Base-by-base conservation (phyloP, 345 rosid genomes). In the Carallia brachiata region DNA sequence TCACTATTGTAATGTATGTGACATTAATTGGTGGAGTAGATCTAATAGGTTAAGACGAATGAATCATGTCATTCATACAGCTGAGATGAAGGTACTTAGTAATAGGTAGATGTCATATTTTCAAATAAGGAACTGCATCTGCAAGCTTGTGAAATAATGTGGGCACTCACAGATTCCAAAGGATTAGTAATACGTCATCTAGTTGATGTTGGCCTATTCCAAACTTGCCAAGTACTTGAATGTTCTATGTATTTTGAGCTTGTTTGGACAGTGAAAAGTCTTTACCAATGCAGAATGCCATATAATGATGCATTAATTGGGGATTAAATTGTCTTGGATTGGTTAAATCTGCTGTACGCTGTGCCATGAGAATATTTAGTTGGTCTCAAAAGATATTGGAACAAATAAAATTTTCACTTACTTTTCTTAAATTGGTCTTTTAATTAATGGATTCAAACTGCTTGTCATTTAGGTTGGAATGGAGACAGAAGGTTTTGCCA, bases 401-500 rank as follows among this genome's bases (percentile, higher is more conserved):
- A 18, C 17, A 18, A n/a, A 44, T 7, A 23, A 18, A 70, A 13
- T 13, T 53, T 36, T 27, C n/a, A 5, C 31, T n/a, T 32, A 39
- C 12, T 44, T 12, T 44, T 12, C 17, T 10, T 59, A 44, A 32
- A 3, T 16, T 36, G 30, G 19, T 40, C 52, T 34, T 60, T 66
- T 52, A 23, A 55, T 31, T 62, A 36, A 31, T 2, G 5, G 15
- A 52, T 30, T 55, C 13, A 54, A 9, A 5, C 39, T 59, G 16
- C 52, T 70, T 30, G 48, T 18, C 31, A 6, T 57, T 67, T 86
- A 94, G 96, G 98, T 94, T 57, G 97, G 89, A 7, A 80, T 85
- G 89, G 97, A 94, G 84, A 71, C 91, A 7, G 95, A 94, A 74
- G 98, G 95, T 57, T 91, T 94, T 82, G 97, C 96, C 2, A 90